Conservation (phyloP, 306 rosid genomes). For the Crataegus laevigata region DNA sequence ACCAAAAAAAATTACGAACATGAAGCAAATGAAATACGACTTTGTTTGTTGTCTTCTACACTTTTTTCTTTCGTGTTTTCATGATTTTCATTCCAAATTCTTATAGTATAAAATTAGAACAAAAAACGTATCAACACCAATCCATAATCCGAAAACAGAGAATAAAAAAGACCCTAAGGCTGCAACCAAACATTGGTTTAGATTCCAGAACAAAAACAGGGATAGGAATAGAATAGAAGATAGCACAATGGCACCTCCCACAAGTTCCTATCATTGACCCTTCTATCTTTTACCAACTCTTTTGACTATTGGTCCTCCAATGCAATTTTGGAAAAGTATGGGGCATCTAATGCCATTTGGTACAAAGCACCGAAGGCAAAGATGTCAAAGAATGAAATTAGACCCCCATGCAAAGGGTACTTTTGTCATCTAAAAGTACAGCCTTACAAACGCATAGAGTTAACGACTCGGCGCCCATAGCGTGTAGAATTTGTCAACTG, state of each 20-base stretch:
- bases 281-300: slow-evolving; percentile 36
- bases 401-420: slow-evolving; percentile 42
- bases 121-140: neutral
- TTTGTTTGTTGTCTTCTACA: neutral
- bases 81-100: neutral
- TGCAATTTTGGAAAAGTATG: slow-evolving; percentile 34
- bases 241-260: slow-evolving; percentile 27
- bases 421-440: slow-evolving; percentile 30
- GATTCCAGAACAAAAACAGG: slow-evolving; percentile 17
- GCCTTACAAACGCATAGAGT: slow-evolving; percentile 33
- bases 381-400: slow-evolving; percentile 11
- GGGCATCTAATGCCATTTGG: slow-evolving; percentile 49
- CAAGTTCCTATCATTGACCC: slow-evolving; percentile 35
- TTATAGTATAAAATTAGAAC: no score
- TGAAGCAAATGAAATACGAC: neutral
- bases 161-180: neutral
- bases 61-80: neutral
- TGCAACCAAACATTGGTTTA: slow-evolving; percentile 12
- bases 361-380: neutral
- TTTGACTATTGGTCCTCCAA: slow-evolving; percentile 35
- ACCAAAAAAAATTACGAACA: no score
- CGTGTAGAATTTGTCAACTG: slow-evolving; percentile 69
- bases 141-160: neutral
- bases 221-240: neutral
- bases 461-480: slow-evolving; percentile 38